phyloP scores from a whole-genome alignment of 169 alveolate species.

The Eimeria acervulina region DNA sequence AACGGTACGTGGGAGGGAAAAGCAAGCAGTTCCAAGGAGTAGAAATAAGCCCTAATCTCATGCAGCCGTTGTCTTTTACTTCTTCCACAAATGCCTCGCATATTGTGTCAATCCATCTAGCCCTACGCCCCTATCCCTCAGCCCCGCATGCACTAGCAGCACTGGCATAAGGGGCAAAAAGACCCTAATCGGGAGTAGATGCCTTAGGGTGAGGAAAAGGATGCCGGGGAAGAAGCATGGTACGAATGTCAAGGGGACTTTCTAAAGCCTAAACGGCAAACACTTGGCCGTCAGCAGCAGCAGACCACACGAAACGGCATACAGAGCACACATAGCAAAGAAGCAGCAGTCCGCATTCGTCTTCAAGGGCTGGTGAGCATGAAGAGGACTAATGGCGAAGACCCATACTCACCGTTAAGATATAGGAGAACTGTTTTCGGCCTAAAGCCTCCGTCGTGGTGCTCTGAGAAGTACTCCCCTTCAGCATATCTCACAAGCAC shows the following conservation, averaged over 20 bases:
- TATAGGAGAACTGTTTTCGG: constrained; percentile 82
- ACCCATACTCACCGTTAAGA: constrained; percentile 73
- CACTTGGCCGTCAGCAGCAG: background rate
- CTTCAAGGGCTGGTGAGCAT: background rate
- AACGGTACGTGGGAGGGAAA: too few relatives aligned
- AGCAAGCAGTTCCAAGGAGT: too few relatives aligned
- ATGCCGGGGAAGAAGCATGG: background rate
- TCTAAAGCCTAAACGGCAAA: background rate
- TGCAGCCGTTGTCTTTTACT: too few relatives aligned
- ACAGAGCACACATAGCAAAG: background rate
- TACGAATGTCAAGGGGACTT: background rate
- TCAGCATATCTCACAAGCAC: constrained; percentile 75
- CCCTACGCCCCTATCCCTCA: background rate
- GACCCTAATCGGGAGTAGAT: background rate
- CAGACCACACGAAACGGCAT: background rate
- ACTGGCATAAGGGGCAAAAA: background rate
- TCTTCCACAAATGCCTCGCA: too few relatives aligned
- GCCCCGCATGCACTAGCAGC: background rate
- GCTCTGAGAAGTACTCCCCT: constrained; percentile 83
- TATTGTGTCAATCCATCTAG: background rate
- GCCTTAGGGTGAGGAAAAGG: background rate
- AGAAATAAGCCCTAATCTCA: too few relatives aligned
- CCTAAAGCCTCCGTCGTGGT: constrained; percentile 85
- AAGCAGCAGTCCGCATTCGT: background rate
- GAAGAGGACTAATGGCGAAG: background rate